Conservation (phyloP, 2,329 filamentous ascomycete genomes). For the Colletotrichum sp. region DNA sequence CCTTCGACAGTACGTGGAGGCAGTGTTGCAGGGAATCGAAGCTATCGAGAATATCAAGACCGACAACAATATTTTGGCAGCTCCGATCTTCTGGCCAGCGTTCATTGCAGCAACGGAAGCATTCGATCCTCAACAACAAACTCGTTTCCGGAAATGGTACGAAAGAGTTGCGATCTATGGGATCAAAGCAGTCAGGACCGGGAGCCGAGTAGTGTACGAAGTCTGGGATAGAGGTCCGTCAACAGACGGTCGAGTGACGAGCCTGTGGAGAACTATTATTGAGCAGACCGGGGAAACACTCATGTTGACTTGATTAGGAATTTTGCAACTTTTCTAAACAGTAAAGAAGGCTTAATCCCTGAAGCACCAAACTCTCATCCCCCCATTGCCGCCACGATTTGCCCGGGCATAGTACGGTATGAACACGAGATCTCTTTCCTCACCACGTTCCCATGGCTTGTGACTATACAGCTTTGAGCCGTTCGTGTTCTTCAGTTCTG, state of each 20-base stretch:
- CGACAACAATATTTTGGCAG: conserved; percentile 21
- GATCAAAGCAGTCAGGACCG: conserved; percentile 26
- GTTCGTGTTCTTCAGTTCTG: neutral
- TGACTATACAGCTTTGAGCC: neutral
- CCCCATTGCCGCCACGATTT: neutral
- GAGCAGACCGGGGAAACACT: neutral
- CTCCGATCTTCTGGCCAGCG: conserved; percentile 27
- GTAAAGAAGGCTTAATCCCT: neutral
- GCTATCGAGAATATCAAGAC: conserved; percentile 26
- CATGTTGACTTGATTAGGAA: neutral
- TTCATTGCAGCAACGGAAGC: conserved; percentile 28
- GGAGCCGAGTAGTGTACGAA: conserved; percentile 24
- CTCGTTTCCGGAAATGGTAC: conserved; percentile 26
- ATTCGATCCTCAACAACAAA: conserved; percentile 21
- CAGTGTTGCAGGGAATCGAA: conserved; percentile 23
- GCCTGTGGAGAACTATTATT: conserved; percentile 4
- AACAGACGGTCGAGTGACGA: neutral
- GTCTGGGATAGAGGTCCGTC: conserved; percentile 22
- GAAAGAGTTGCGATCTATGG: conserved; percentile 22
- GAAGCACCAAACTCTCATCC: neutral
- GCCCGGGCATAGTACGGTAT: conserved; percentile 2
- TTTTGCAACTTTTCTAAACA: neutral
- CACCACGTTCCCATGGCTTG: neutral
- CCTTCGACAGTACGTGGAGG: conserved; percentile 21
- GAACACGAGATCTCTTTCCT: neutral